Base-by-base conservation (phyloP, 306 rosid genomes). In the Cicer chorassanicum region DNA sequence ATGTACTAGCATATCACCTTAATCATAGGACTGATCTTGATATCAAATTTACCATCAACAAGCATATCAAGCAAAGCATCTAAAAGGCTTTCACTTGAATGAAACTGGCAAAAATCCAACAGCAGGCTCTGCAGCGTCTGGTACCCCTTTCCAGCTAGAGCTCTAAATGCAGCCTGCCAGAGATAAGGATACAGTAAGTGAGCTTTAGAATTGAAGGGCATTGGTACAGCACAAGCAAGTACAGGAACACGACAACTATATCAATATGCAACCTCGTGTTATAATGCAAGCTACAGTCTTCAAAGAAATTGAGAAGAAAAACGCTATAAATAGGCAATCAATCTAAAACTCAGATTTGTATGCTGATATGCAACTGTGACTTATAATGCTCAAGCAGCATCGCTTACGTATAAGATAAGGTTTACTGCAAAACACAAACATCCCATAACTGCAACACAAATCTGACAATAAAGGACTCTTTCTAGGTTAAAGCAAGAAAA, bases 91-190 rank as follows among this genome's bases (percentile, higher is more conserved):
- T 86, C 92, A 73, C 96, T 90, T 66, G 92, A 84, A 87, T 78
- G 90, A 73, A 86, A 85, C 60, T 80, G 95, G 85, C 92, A 90
- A 89, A 90, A 91, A 75, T 94, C 97, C 77, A 94, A 85, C 62
- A 94, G 86, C 83, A 94, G 84, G 85, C 95, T 90, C 87, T 92
- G 96, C 87, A 94, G 72, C 5, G 98, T 88, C 88, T 85, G 96
- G 79, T 94, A 94, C 38, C 98, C 98, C 85, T 87, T 91, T 66
- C 98, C 98, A 66, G 97, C 94, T 68, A 94, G 90, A 83, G 90
- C 89, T 85, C 90, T 88, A 80, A 94, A 94, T 60, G 98, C 87
- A 41, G 87, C 90, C 98, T 94, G 85, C 76, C 86, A 81, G 70
- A 78, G 75, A 61, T 72, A 10, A 65, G 21, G 39, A 68, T 34